Evolutionary conservation across 768 basidiomycete genomes (phyloP).

Genomic region (Calvatia gigantea): DNA sequence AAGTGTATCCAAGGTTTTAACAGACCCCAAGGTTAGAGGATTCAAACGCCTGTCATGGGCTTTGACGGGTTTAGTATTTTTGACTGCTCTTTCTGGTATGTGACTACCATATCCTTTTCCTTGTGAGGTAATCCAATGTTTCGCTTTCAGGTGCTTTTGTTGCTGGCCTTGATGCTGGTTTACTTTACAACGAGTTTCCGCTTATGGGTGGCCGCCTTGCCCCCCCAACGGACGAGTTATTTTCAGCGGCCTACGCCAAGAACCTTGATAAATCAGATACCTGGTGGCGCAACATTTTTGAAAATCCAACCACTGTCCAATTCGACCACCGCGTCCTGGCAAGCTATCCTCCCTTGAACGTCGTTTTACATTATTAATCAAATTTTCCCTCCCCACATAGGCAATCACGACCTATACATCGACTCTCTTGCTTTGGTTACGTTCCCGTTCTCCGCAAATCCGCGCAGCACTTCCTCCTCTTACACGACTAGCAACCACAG

Average conservation of each 20-base stretch:
- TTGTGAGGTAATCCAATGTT: background rate
- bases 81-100: conserved; percentile 89
- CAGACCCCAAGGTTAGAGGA: conserved; percentile 50
- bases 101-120: background rate
- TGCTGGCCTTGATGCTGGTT: conserved; percentile 93
- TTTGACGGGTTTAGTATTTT: conserved; percentile 75
- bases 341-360: conserved; percentile 26
- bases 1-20: conserved; percentile 44
- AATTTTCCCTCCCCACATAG: conserved; percentile 32
- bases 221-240: conserved; percentile 81
- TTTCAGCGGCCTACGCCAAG: conserved; percentile 73
- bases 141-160: conserved; percentile 88
- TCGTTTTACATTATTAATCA: background rate
- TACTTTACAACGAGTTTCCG: conserved; percentile 98
- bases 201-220: conserved; percentile 87
- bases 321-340: conserved; percentile 94
- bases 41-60: conserved; percentile 59
- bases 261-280: conserved; percentile 63
- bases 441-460: conserved; percentile 52
- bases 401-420: conserved; percentile 81
- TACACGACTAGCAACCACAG: conserved; percentile 47
- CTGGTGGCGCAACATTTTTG: conserved; percentile 97
- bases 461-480: conserved; percentile 64
- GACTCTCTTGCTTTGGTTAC: conserved; percentile 59
- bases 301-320: conserved; percentile 97